phyloP scores from a whole-genome alignment of 306 rosid genomes.

The Elaeagnus macrophylla region DNA sequence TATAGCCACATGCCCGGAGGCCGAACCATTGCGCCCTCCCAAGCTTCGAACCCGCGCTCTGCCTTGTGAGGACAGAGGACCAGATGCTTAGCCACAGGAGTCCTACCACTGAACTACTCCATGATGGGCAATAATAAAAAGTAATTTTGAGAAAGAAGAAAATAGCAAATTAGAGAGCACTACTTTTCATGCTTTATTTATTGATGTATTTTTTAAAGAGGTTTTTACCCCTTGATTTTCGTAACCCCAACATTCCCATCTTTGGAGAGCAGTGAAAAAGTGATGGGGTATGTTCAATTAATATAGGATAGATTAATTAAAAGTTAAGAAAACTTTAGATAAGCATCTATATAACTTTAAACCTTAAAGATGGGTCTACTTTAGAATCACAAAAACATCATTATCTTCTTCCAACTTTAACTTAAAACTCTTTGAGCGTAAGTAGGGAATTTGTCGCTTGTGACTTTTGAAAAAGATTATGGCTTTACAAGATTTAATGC shows the following conservation, averaged over 20 bases:
- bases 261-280: conserved; percentile 21
- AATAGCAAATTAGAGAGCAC: no score
- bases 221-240: conserved; percentile 70
- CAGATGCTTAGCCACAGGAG: no score
- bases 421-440: conserved; percentile 50
- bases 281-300: background rate
- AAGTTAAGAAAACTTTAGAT: conserved; percentile 41
- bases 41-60: no score
- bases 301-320: background rate
- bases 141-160: no score
- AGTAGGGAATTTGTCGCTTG: conserved; percentile 80
- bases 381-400: conserved; percentile 86
- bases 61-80: no score
- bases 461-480: conserved; percentile 51
- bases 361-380: conserved; percentile 70
- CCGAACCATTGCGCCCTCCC: no score
- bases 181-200: conserved; percentile 76
- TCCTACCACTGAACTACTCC: no score
- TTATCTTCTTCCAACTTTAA: conserved; percentile 55
- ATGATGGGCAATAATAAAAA: no score
- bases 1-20: no score
- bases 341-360: conserved; percentile 67
- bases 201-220: conserved; percentile 63
- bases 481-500: conserved; percentile 36
- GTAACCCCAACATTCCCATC: conserved; percentile 76